A percentile compares a stretch with the other conserved stretches of the same genome.
Conservation (phyloP, 192 early-diverging fungal species). For the Coemansia sp. region DNA sequence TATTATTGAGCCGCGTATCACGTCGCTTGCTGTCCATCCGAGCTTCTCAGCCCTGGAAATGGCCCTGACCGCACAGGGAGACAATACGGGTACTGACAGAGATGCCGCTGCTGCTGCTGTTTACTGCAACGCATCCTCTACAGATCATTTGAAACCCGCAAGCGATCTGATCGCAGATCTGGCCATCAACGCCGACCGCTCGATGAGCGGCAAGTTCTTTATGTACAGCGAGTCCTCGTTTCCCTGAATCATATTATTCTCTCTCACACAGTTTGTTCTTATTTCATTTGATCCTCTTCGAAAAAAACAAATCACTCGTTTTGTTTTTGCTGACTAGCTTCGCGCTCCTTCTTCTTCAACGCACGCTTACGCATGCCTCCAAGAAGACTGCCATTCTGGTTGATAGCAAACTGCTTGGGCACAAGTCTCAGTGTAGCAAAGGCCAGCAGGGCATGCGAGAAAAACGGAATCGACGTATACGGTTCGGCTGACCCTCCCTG, state of each 20-base stretch:
- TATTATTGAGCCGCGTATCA: slow-evolving; percentile 25
- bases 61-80: no score
- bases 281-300: no score
- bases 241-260: background rate
- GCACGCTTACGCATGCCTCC: slow-evolving; percentile 49
- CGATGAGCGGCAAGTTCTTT: slow-evolving; percentile 30
- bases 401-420: slow-evolving; percentile 38
- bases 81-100: no score
- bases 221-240: slow-evolving; percentile 39
- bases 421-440: slow-evolving; percentile 38
- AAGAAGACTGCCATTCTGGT: slow-evolving; percentile 45
- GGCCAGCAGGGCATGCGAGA: slow-evolving; percentile 47
- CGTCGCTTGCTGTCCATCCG: slow-evolving; percentile 34
- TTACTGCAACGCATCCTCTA: background rate
- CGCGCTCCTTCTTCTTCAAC: slow-evolving; percentile 40
- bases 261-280: no score
- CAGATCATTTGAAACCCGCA: slow-evolving; percentile 19
- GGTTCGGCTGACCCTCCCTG: slow-evolving; percentile 64
- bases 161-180: slow-evolving; percentile 31
- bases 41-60: slow-evolving; percentile 2
- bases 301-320: background rate
- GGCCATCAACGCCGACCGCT: slow-evolving; percentile 27
- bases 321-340: slow-evolving; percentile 12
- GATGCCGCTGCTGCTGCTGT: background rate
- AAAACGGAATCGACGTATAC: slow-evolving; percentile 49